A percentile compares a stretch with the other conserved stretches of the same genome.
These are phyloP conservation scores for Lentinus brumalis DNA, from an alignment of 768 basidiomycete species.

Conservation along the genomic window DNA sequence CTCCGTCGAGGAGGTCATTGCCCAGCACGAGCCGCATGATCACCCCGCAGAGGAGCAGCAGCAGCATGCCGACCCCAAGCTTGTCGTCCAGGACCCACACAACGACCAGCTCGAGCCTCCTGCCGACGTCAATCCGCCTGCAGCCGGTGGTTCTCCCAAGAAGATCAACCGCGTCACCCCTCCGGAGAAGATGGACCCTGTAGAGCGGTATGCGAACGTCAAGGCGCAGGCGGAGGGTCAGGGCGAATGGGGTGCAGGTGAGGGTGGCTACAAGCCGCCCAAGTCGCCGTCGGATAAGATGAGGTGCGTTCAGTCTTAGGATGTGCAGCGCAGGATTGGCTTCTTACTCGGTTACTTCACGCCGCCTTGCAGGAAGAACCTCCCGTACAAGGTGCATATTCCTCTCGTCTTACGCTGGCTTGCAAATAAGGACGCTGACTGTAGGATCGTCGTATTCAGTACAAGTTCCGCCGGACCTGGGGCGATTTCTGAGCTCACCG, in stretches of 20 bases:
- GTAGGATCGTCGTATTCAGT: conserved; percentile 66
- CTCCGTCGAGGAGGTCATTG: conserved; percentile 67
- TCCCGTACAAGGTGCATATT: conserved; percentile 81
- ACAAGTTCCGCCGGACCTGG: conserved; percentile 88
- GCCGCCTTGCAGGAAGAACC: conserved; percentile 55
- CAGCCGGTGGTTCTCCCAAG: conserved; percentile 40
- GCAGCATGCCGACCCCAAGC: conserved; percentile 10
- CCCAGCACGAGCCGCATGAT: conserved; percentile 47
- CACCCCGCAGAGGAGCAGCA: conserved; percentile 12
- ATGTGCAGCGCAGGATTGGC: neutral
- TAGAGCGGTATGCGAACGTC: conserved; percentile 57
- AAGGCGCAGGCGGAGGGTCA: conserved; percentile 48
- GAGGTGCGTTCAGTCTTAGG: conserved; percentile 44
- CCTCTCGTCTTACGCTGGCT: neutral
- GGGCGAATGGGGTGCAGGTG: conserved; percentile 62
- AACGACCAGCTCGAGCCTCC: conserved; percentile 14
- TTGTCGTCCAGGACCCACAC: conserved; percentile 5
- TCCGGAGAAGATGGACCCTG: conserved; percentile 73
- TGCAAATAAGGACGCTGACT: conserved; percentile 45
- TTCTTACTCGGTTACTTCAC: neutral
- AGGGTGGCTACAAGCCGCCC: conserved; percentile 30
- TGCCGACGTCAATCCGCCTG: conserved; percentile 30
- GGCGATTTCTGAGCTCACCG: conserved; percentile 66
- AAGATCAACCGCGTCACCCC: conserved; percentile 59
- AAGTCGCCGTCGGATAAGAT: conserved; percentile 56